Percentiles rank a stretch among this genome's conserved stretches.
These are phyloP conservation scores for Leptodermis oblonga DNA, from an alignment of 257 asterid genomes.

Conservation along the genomic window DNA sequence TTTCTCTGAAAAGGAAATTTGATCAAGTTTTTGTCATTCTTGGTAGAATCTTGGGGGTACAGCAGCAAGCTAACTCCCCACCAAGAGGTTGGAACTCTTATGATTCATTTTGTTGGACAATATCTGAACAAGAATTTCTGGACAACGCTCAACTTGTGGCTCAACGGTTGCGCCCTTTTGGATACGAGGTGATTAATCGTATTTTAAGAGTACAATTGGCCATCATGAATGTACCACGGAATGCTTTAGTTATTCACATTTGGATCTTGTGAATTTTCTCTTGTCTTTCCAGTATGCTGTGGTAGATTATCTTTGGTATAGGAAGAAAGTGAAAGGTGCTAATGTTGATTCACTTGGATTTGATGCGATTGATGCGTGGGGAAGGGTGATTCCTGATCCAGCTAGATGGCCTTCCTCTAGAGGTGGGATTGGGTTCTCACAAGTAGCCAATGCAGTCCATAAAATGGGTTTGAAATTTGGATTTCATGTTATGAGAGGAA, in stretches of 20 bases:
- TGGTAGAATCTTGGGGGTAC: conserved; percentile 5
- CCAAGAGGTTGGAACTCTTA: conserved; percentile 99
- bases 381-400: conserved; percentile 93
- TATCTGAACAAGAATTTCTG: conserved; percentile 82
- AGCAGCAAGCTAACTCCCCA: conserved; percentile 44
- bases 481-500: conserved; percentile 92
- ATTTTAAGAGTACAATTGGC: background rate
- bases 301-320: conserved; percentile 97
- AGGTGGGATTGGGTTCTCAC: conserved; percentile 66
- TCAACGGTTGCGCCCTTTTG: conserved; percentile 46
- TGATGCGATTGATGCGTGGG: conserved; percentile 93
- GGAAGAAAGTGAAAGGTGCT: conserved; percentile 82
- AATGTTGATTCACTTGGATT: conserved; percentile 74
- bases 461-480: conserved; percentile 89
- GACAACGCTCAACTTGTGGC: conserved; percentile 72
- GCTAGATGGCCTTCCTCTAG: conserved; percentile 87
- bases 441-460: conserved; percentile 72
- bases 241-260: background rate
- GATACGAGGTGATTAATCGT: conserved; percentile 59
- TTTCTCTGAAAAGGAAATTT: background rate
- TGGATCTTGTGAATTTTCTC: conserved; percentile 4
- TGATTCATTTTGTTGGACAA: conserved; percentile 89
- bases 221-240: background rate
- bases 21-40: background rate
- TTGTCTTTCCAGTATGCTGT: conserved; percentile 66